Evolutionary conservation across 2,329 filamentous ascomycete species (phyloP).

Genomic region (Colletotrichum higginsianum): DNA sequence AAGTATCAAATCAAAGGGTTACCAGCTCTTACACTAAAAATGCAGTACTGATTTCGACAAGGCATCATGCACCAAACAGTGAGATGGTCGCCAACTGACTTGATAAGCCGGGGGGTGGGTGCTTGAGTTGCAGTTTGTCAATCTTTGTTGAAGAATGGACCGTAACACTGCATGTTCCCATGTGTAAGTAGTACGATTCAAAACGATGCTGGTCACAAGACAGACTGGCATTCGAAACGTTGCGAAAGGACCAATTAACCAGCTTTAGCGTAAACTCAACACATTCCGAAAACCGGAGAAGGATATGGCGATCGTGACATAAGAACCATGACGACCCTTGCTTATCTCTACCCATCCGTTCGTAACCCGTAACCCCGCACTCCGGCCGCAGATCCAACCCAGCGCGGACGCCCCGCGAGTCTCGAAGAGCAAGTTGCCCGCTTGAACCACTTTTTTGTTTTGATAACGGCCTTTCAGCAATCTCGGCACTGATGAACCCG

Average conservation of each 20-base stretch:
- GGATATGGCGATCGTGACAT: background rate
- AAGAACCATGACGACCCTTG: conserved; percentile 24
- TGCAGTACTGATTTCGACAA: too few relatives aligned
- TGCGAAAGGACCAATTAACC: background rate
- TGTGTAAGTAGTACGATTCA: background rate
- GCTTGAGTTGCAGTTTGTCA: too few relatives aligned
- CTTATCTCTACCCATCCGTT: conserved; percentile 26
- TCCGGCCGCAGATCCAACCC: conserved; percentile 11
- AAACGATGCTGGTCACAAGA: too few relatives aligned
- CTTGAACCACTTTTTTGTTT: background rate
- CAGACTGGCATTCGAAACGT: background rate
- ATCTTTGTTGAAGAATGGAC: too few relatives aligned
- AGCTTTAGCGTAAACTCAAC: background rate
- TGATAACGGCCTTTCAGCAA: background rate
- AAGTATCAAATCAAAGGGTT: too few relatives aligned
- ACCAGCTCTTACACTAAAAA: too few relatives aligned
- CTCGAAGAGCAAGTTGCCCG: conserved; percentile 15
- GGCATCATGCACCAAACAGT: too few relatives aligned
- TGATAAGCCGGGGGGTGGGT: too few relatives aligned
- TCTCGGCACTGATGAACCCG: conserved; percentile 5
- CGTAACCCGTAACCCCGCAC: conserved; percentile 6
- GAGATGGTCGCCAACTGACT: too few relatives aligned
- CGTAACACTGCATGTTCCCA: too few relatives aligned
- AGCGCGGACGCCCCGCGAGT: conserved; percentile 1
- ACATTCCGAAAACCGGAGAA: conserved; percentile 23